Conservation (phyloP, 177 flowering plant species). For the Vitis hybrid region DNA sequence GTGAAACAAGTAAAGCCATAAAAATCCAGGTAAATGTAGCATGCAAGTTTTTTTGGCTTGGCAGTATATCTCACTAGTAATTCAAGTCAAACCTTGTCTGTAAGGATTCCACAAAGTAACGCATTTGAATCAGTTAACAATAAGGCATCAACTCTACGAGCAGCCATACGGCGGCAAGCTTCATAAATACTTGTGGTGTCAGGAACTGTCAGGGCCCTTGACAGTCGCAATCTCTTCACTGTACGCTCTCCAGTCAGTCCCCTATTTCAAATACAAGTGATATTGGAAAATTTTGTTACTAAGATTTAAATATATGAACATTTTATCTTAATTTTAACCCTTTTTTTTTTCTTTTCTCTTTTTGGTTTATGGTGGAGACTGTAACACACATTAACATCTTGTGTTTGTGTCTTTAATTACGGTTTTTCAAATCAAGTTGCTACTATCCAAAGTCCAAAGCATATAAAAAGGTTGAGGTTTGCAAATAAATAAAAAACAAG, state of each 20-base stretch:
- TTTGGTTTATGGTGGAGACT: too few species aligned
- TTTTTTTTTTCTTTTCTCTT: too few species aligned
- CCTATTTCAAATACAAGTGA: conserved; percentile 35
- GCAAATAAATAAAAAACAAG: too few species aligned
- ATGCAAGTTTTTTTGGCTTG: not conserved
- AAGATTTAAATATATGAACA: not conserved
- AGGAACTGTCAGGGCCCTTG: conserved; percentile 90
- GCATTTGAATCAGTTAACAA: conserved; percentile 96
- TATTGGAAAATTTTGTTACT: not conserved
- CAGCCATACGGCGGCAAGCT: conserved; percentile 94
- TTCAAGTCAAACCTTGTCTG: conserved; percentile 72
- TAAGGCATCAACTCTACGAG: conserved; percentile 94
- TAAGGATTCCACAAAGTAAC: conserved; percentile 91
- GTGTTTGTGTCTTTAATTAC: too few species aligned
- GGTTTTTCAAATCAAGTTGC: too few species aligned
- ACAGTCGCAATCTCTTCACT: conserved; percentile 80
- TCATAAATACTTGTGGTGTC: conserved; percentile 76
- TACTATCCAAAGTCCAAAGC: too few species aligned
- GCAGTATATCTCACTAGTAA: not conserved
- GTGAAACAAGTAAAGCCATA: not conserved
- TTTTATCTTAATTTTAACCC: not conserved
- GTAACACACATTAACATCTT: too few species aligned
- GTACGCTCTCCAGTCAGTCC: conserved; percentile 85
- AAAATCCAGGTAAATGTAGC: not conserved
- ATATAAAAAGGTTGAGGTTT: too few species aligned